Conservation (phyloP, 1,284 basidiomycete species). For the Xanthoconium separans region DNA sequence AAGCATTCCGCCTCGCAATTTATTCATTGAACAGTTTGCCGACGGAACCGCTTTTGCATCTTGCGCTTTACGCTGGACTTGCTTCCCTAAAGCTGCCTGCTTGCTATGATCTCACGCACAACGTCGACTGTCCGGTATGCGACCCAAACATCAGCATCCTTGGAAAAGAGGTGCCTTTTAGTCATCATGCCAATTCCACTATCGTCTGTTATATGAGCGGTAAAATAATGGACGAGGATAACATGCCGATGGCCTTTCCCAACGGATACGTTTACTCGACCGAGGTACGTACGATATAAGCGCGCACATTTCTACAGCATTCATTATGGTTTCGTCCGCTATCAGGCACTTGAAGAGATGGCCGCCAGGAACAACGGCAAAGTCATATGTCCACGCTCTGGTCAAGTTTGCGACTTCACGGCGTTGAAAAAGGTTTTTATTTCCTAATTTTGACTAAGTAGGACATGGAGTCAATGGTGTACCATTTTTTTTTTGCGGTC, state of each 20-base stretch:
- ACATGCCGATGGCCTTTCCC: constrained; percentile 89
- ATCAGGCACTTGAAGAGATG: constrained; percentile 81
- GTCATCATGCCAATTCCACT: constrained; percentile 93
- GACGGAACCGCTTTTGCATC: constrained; percentile 80
- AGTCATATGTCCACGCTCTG: constrained; percentile 82
- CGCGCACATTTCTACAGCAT: background rate
- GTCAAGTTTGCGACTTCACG: constrained; percentile 60
- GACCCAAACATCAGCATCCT: constrained; percentile 75
- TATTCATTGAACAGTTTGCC: constrained; percentile 85
- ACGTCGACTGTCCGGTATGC: constrained; percentile 92
- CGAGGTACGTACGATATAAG: constrained; percentile 67
- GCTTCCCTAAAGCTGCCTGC: constrained; percentile 84
- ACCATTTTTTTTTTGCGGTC: background rate
- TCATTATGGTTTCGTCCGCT: constrained; percentile 11
- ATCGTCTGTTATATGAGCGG: constrained; percentile 91
- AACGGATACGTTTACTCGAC: constrained; percentile 92
- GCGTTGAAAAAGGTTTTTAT: constrained; percentile 87
- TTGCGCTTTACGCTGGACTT: constrained; percentile 87
- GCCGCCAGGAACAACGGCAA: constrained; percentile 70
- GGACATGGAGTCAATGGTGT: background rate
- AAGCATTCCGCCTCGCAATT: constrained; percentile 81
- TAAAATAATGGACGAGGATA: constrained; percentile 92
- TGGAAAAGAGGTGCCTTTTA: constrained; percentile 85
- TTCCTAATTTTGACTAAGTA: constrained; percentile 43
- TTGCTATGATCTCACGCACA: constrained; percentile 66